These are phyloP conservation scores for Penicillium malachiteum DNA, from an alignment of 495 filamentous ascomycete species.

Conservation along the genomic window DNA sequence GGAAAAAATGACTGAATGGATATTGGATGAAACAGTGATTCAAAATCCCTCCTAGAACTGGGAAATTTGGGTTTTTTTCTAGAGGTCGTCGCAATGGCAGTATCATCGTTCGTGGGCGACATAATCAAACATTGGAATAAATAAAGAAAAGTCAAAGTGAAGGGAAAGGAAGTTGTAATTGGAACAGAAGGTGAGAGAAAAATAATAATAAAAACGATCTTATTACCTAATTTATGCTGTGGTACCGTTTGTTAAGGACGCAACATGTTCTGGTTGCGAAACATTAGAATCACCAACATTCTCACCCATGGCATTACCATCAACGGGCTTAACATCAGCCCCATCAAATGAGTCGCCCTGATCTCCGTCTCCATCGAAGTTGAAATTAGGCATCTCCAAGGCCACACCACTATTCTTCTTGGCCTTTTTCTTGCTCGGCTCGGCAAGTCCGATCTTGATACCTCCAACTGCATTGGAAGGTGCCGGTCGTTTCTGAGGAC, in stretches of 20 bases:
- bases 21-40: background rate
- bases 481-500: conserved; percentile 80
- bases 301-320: conserved; percentile 16
- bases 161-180: background rate
- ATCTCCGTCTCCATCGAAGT: conserved; percentile 35
- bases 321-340: conserved; percentile 17
- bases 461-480: conserved; percentile 25
- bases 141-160: background rate
- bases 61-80: background rate
- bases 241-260: conserved; percentile 37
- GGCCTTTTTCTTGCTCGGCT: conserved; percentile 49
- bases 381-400: conserved; percentile 30
- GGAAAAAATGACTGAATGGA: background rate
- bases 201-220: background rate
- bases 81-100: background rate
- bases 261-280: conserved; percentile 9
- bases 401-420: conserved; percentile 46
- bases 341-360: conserved; percentile 18
- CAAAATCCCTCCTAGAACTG: background rate
- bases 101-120: conserved; percentile 1
- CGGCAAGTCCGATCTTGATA: conserved; percentile 26
- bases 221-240: conserved; percentile 9
- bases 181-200: background rate
- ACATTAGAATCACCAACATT: conserved; percentile 9
- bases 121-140: background rate